Conservation (phyloP, 306 rosid genomes). For the Castanea sativa region DNA sequence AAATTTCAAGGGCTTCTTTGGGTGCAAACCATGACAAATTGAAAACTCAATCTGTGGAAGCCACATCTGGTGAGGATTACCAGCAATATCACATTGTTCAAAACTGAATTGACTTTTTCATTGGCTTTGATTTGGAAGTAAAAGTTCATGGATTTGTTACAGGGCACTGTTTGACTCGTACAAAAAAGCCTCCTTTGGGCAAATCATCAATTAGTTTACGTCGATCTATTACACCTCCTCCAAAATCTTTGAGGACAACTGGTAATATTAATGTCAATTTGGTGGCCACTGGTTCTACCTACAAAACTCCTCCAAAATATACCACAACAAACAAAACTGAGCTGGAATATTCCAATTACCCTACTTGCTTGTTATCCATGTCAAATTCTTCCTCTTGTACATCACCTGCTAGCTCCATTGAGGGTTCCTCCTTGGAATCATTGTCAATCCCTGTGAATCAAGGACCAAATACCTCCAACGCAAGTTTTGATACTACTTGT, state of each 20-base stretch:
- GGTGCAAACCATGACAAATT: slow-evolving; percentile 25
- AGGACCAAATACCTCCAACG: neutral
- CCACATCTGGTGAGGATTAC: slow-evolving; percentile 32
- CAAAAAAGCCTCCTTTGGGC: slow-evolving; percentile 24
- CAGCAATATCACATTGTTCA: neutral
- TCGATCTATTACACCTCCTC: slow-evolving; percentile 18
- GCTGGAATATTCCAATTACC: slow-evolving; percentile 4
- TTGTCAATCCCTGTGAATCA: slow-evolving; percentile 16
- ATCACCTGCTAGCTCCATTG: slow-evolving; percentile 29
- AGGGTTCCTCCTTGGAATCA: slow-evolving; percentile 31
- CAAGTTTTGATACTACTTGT: neutral
- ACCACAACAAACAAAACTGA: slow-evolving; percentile 6
- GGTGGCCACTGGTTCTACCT: neutral
- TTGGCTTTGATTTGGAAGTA: slow-evolving; percentile 1
- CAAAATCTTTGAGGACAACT: slow-evolving; percentile 10
- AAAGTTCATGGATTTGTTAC: slow-evolving; percentile 6
- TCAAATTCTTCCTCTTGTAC: slow-evolving; percentile 24
- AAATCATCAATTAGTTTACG: slow-evolving; percentile 1
- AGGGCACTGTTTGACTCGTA: slow-evolving; percentile 24
- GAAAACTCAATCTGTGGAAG: slow-evolving; percentile 12
- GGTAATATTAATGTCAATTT: neutral
- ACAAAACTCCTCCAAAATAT: slow-evolving; percentile 14
- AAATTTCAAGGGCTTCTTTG: slow-evolving; percentile 22
- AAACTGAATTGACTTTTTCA: neutral
- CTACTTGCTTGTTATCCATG: slow-evolving; percentile 12